Evolutionary conservation across 495 filamentous ascomycete species (phyloP).

Genomic region (Paragyromitra xinjiangensis): DNA sequence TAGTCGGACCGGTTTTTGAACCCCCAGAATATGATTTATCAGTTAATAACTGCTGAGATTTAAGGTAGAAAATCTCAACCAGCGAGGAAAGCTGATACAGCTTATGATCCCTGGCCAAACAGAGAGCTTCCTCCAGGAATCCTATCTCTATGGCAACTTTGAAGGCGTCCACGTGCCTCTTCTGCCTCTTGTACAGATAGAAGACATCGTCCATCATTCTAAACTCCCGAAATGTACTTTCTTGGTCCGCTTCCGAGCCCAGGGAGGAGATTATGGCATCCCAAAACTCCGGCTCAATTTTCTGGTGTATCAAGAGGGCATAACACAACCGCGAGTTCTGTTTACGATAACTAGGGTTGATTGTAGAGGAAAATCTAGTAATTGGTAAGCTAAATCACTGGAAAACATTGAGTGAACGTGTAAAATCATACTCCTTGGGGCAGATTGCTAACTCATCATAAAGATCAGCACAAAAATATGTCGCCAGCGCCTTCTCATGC

Average conservation of each 20-base stretch:
- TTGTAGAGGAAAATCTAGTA: constrained; percentile 16
- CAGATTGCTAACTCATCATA: constrained; percentile 26
- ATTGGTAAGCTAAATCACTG: not conserved
- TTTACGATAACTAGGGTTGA: constrained; percentile 29
- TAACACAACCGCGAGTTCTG: constrained; percentile 33
- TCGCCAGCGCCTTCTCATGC: constrained; percentile 29
- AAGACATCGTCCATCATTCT: constrained; percentile 41
- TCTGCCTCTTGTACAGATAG: not conserved
- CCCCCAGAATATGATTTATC: not conserved
- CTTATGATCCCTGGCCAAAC: too few relatives aligned
- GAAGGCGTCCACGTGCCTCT: too few relatives aligned
- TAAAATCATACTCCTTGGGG: constrained; percentile 10
- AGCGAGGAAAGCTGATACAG: not conserved
- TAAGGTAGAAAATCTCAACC: constrained; percentile 13
- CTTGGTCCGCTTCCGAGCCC: constrained; percentile 13
- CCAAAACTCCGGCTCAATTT: constrained; percentile 3
- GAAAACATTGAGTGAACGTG: not conserved
- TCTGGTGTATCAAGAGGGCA: not conserved
- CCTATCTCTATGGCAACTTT: too few relatives aligned
- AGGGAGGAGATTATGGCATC: not conserved
- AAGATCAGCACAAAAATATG: constrained; percentile 8
- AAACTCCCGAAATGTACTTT: constrained; percentile 9
- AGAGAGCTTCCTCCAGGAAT: too few relatives aligned
- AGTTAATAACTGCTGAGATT: constrained; percentile 4
- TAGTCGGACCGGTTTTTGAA: not conserved